Conservation (phyloP, 805 yeast genomes). For the Cyberlindnera bimundalis region DNA sequence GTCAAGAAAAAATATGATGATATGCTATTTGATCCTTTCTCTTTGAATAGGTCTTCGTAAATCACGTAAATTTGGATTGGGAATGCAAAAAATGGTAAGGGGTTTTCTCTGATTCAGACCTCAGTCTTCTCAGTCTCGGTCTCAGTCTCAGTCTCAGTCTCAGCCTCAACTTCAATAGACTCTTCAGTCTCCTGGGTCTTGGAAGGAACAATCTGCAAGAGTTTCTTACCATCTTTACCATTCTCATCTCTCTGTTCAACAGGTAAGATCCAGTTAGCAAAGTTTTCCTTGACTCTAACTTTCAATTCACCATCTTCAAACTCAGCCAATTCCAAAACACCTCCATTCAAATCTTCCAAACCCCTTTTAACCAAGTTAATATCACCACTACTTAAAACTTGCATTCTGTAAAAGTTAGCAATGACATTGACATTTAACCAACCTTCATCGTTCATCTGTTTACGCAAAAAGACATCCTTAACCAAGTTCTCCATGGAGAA, state of each 20-base stretch:
- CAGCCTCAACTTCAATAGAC: constrained; percentile 17
- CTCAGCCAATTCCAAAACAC: constrained; percentile 37
- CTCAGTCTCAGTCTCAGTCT: no score
- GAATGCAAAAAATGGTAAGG: neutral
- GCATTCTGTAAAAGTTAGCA: constrained; percentile 73
- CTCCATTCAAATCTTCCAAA: constrained; percentile 40
- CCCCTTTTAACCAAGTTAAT: constrained; percentile 50
- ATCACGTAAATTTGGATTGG: neutral
- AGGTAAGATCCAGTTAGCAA: constrained; percentile 69
- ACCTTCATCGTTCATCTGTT: constrained; percentile 76
- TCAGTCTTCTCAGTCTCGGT: constrained; percentile 1
- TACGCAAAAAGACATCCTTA: constrained; percentile 79
- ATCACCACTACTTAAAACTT: constrained; percentile 59
- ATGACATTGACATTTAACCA: constrained; percentile 61
- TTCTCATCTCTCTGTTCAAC: constrained; percentile 41
- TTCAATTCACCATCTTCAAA: constrained; percentile 44
- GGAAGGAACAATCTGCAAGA: constrained; percentile 20
- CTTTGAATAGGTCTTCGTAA: no score
- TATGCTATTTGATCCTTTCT: no score
- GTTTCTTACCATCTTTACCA: constrained; percentile 41
- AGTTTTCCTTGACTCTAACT: constrained; percentile 57
- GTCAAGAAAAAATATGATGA: no score
- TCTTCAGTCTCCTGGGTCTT: constrained; percentile 20
- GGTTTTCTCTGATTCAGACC: neutral
- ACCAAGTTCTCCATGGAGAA: constrained; percentile 83